phyloP scores from a whole-genome alignment of 2,329 filamentous ascomycete genomes.

The Paecilomyces sp. region DNA sequence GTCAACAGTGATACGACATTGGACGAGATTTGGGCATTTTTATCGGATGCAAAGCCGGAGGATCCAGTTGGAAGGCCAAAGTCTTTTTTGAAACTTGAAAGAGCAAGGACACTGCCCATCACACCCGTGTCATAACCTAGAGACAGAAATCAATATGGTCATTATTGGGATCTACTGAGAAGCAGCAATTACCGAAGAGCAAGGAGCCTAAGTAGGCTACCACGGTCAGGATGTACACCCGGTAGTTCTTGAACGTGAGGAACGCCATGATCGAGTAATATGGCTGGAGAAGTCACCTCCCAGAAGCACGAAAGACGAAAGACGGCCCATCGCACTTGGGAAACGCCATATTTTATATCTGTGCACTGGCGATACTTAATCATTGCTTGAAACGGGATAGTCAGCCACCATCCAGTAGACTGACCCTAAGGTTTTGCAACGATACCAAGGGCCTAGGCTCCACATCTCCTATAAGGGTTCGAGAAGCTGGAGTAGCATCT shows the following conservation, averaged over 20 bases:
- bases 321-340: not conserved
- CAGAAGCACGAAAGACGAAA: not conserved
- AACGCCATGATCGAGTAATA: slow-evolving; percentile 13
- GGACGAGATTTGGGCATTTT: slow-evolving; percentile 30
- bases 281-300: not conserved
- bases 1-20: slow-evolving; percentile 32
- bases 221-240: slow-evolving; percentile 37
- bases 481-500: not conserved
- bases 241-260: slow-evolving; percentile 32
- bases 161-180: not conserved
- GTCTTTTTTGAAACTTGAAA: slow-evolving; percentile 34
- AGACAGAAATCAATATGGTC: not conserved
- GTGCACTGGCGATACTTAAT: not conserved
- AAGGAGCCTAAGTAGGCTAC: slow-evolving; percentile 39
- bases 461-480: not conserved
- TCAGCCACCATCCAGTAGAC: not conserved
- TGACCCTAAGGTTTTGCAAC: not conserved
- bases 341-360: not conserved
- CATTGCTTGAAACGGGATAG: not conserved
- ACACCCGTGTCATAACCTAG: slow-evolving; percentile 37
- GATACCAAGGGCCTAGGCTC: not conserved
- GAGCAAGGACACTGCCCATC: slow-evolving; percentile 33
- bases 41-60: slow-evolving; percentile 22
- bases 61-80: slow-evolving; percentile 28
- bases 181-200: slow-evolving; percentile 30